Evolutionary conservation across 2,329 filamentous ascomycete species (phyloP).

Genomic region (Orbilia ellipsospora): DNA sequence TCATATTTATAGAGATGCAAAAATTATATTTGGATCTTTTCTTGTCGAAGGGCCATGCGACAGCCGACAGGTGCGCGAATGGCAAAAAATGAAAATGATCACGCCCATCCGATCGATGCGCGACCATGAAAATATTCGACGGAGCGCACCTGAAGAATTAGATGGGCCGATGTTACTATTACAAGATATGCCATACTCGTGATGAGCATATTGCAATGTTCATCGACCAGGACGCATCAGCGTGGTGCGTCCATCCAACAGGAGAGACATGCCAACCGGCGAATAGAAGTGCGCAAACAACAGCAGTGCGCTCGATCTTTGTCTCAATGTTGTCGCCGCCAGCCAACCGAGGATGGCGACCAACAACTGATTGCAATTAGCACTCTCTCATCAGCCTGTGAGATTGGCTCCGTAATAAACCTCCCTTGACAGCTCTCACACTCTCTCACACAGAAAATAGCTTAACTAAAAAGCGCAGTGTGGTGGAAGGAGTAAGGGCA

Average conservation of each 20-base stretch:
- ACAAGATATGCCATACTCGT: too few relatives aligned
- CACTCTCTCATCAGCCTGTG: conserved; percentile 7
- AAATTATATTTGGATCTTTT: conserved; percentile 16
- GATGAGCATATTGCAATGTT: conserved; percentile 1
- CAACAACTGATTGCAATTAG: background rate
- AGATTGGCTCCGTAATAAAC: conserved; percentile 12
- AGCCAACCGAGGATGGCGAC: too few relatives aligned
- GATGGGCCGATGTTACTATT: too few relatives aligned
- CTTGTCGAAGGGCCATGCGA: background rate
- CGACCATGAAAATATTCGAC: too few relatives aligned
- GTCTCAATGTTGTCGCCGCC: too few relatives aligned
- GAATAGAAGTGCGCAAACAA: conserved; percentile 1
- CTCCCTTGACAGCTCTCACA: background rate
- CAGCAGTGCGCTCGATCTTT: too few relatives aligned
- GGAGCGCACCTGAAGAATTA: too few relatives aligned
- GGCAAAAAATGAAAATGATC: background rate
- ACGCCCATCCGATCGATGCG: background rate
- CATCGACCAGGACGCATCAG: background rate
- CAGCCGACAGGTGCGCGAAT: background rate
- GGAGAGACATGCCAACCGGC: background rate
- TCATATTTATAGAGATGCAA: background rate
- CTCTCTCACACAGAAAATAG: background rate
- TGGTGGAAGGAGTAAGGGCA: too few relatives aligned
- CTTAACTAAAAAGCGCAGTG: too few relatives aligned
- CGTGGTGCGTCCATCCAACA: too few relatives aligned